phyloP scores from a whole-genome alignment of 2,329 filamentous ascomycete genomes.

The Ploettnerulaceae sp. region DNA sequence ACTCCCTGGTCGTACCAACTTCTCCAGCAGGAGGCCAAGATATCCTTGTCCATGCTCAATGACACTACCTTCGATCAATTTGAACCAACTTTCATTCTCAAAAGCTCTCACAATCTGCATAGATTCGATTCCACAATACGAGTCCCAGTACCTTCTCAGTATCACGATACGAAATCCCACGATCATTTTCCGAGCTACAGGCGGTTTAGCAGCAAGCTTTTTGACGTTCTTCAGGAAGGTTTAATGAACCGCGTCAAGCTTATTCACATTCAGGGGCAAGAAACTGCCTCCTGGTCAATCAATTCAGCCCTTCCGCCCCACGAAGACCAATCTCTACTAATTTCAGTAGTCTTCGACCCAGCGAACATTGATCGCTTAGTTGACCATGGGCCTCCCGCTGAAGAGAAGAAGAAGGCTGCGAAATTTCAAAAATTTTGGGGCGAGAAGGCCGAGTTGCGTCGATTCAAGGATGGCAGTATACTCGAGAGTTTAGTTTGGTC shows the following conservation, averaged over 20 bases:
- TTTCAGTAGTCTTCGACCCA: constrained; percentile 70
- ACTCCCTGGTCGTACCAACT: constrained; percentile 73
- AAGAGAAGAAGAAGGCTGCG: constrained; percentile 76
- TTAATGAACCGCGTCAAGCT: constrained; percentile 69
- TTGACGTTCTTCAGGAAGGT: constrained; percentile 62
- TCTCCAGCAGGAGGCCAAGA: constrained; percentile 68
- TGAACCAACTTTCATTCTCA: constrained; percentile 73
- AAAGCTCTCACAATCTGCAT: constrained; percentile 49
- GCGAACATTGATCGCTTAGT: constrained; percentile 69
- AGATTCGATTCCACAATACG: constrained; percentile 48
- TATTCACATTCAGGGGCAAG: constrained; percentile 52
- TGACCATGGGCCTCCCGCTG: constrained; percentile 82
- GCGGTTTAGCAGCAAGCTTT: constrained; percentile 50
- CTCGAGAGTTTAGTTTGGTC: constrained; percentile 89
- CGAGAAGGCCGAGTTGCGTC: constrained; percentile 82
- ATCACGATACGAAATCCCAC: constrained; percentile 14
- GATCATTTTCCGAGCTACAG: constrained; percentile 27
- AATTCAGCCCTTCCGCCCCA: constrained; percentile 36
- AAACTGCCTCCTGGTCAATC: constrained; percentile 43
- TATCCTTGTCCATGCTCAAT: constrained; percentile 70
- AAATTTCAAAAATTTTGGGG: constrained; percentile 92
- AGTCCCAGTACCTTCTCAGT: constrained; percentile 16
- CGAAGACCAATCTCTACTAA: constrained; percentile 41
- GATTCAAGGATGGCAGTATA: constrained; percentile 94
- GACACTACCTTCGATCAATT: constrained; percentile 75